Conservation (phyloP, 257 asterid genomes). For the Ligustrum vulgare region DNA sequence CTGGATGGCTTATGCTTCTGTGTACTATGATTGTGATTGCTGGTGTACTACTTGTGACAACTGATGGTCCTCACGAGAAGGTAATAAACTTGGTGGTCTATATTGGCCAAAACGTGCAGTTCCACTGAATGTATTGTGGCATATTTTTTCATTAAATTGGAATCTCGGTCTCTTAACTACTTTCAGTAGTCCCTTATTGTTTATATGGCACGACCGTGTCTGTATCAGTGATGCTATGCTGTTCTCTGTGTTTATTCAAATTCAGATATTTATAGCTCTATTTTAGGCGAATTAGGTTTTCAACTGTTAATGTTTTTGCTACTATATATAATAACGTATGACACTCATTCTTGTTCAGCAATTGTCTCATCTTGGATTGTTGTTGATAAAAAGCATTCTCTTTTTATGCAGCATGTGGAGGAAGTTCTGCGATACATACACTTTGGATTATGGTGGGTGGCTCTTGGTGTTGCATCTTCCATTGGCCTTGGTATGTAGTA, state of each 20-base stretch:
- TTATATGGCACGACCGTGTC: neutral
- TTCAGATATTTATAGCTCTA: conserved; percentile 6
- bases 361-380: conserved; percentile 20
- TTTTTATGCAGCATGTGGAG: conserved; percentile 64
- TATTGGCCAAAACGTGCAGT: neutral
- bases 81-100: conserved; percentile 30
- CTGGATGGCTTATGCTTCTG: conserved; percentile 49
- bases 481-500: conserved; percentile 81
- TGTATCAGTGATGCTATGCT: neutral
- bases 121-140: neutral
- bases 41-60: conserved; percentile 41
- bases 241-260: conserved; percentile 4
- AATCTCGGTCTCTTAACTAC: neutral
- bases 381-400: neutral
- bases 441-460: conserved; percentile 93
- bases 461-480: conserved; percentile 98
- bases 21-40: conserved; percentile 31
- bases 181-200: neutral
- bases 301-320: neutral
- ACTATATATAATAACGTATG: neutral
- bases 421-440: conserved; percentile 58
- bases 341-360: conserved; percentile 12
- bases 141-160: neutral
- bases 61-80: conserved; percentile 77
- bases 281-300: conserved; percentile 1